Evolutionary conservation across 106 monocot genomes (phyloP), one percentile per base, ranked within the genome.

Genomic region (Vanilla planifolia): DNA sequence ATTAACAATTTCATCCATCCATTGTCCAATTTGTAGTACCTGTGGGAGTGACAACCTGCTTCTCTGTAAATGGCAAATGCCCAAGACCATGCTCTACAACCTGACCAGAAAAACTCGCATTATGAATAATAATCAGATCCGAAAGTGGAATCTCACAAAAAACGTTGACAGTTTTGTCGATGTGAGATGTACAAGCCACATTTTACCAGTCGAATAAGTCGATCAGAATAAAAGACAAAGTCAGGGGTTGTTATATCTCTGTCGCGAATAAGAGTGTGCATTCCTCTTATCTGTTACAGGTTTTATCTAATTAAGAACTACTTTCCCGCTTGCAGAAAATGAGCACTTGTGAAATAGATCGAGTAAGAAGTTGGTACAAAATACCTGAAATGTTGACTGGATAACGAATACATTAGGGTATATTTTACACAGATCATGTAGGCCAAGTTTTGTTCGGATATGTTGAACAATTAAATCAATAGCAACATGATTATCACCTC

Each of bases 241-340:
- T 98, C 96, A 45, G 87, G 85, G n/a, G 87, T 98, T 56, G 96
- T 77, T 67, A 92, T 91, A 26, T 85, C 77, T 69, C 65, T 81
- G 69, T 98, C 96, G 59, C 96, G 86, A 30, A 98, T 88, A 70
- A 98, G 91, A 20, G 96, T 98, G 69, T 98, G 96, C 96, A 98
- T 98, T 58, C 96, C 96, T 66, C 96, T 76, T 70, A 98, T 91
- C 96, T 98, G 81, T 70, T 60, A 87, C 5, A 47, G 8, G 76
- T n/a, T 56, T n/a, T 26, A 30, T 55, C 32, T 30, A 36, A 67
- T 45, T 17, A 67, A 67, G 45, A 22, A 64, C 71, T 53, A 64
- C 28, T 52, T 20, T 59, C 8, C 14, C 14, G 61, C 6, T 42
- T 4, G 32, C 53, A 30, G 16, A 53, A n/a, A 15, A 2, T 15